phyloP scores from a whole-genome alignment of 495 filamentous ascomycete genomes.

The Hypoxylon fragiforme region DNA sequence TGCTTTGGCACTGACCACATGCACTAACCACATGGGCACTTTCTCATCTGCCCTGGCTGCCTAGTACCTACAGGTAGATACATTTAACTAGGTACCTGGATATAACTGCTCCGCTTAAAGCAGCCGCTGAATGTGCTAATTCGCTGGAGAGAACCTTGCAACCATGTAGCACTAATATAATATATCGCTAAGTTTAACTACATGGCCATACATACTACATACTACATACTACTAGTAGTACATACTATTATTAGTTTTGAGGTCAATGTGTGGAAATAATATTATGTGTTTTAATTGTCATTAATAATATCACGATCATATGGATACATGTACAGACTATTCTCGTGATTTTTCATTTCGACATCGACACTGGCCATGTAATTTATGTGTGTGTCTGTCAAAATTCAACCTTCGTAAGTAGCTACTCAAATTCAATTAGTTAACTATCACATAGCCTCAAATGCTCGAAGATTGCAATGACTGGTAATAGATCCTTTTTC shows the following conservation, averaged over 20 bases:
- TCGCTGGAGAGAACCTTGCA: slow-evolving; percentile 8
- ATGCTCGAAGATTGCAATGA: slow-evolving; percentile 20
- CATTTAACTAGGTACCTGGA: too few species aligned
- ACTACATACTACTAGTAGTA: too few species aligned
- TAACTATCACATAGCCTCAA: too few species aligned
- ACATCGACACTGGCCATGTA: too few species aligned
- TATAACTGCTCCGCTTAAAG: slow-evolving; percentile 13
- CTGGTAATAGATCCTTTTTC: slow-evolving; percentile 22
- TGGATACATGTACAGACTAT: too few species aligned
- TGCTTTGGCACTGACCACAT: background rate
- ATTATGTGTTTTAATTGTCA: too few species aligned
- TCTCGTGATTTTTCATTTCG: too few species aligned
- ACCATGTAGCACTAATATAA: too few species aligned
- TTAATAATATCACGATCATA: too few species aligned
- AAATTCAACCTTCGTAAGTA: too few species aligned
- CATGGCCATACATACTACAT: too few species aligned
- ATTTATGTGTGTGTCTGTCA: too few species aligned
- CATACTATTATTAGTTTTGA: slow-evolving; percentile 27
- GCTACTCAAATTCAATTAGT: slow-evolving; percentile 12
- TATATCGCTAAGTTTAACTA: background rate
- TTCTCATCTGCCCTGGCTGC: background rate
- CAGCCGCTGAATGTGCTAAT: slow-evolving; percentile 15
- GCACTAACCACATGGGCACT: background rate
- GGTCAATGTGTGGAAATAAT: background rate
- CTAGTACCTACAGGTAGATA: slow-evolving; percentile 27